A percentile compares a stretch with the other conserved stretches of the same genome.
These are phyloP conservation scores for Umbelopsis sp. DNA, from an alignment of 371 early-diverging fungal genomes.

Conservation along the genomic window DNA sequence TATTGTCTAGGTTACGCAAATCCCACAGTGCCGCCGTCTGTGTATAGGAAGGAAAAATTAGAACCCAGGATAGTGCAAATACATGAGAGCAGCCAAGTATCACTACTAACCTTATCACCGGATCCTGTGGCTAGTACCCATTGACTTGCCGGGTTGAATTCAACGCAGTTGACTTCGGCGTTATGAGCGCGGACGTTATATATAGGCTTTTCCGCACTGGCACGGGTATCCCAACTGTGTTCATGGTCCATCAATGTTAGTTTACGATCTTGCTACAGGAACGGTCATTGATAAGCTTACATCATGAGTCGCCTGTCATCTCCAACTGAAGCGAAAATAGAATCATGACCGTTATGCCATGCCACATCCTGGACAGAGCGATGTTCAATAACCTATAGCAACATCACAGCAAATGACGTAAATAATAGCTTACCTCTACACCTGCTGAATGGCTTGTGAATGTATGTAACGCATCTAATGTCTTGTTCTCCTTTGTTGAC, in stretches of 20 bases:
- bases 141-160: conserved; percentile 92
- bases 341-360: conserved; percentile 84
- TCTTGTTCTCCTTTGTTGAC: conserved; percentile 65
- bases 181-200: conserved; percentile 86
- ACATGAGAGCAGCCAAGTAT: no score
- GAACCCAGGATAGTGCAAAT: no score
- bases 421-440: conserved; percentile 72
- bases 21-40: conserved; percentile 96
- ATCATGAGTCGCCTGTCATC: conserved; percentile 92
- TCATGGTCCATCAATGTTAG: background rate
- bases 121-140: conserved; percentile 94
- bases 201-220: conserved; percentile 61
- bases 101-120: conserved; percentile 75
- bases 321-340: conserved; percentile 94
- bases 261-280: background rate
- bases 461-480: conserved; percentile 74
- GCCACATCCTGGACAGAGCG: conserved; percentile 76
- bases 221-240: conserved; percentile 74
- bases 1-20: conserved; percentile 82
- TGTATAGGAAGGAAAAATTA: background rate
- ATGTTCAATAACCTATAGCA: background rate
- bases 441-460: conserved; percentile 87
- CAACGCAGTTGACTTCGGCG: conserved; percentile 93
- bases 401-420: background rate
- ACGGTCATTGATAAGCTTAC: conserved; percentile 46